Evolutionary conservation across 1,139 yeast species (phyloP), one percentile per base, ranked within the genome.

Genomic region (Candida smagusa): DNA sequence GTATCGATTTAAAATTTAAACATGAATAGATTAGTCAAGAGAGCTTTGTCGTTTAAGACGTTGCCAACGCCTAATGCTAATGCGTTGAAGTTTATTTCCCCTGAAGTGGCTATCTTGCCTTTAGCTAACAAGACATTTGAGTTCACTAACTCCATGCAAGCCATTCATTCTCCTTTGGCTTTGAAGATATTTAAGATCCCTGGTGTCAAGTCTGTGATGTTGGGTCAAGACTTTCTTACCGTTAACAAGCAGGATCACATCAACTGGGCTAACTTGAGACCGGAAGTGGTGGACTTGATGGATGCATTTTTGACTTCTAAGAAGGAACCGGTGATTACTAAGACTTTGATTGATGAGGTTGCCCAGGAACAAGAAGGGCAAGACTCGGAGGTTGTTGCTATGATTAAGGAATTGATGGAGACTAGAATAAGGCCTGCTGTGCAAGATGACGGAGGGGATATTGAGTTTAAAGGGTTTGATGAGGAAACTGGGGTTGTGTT

Each of bases 131-230:
- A 74, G 48, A 71, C 81, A 3, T 76, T 75, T 43, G 79, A 87
- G 64, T 82, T 82, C 58, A 68, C 88, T 22, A 74, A 81, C 39
- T 79, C 96, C 6, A 62, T 84, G 42, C 81, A 81, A 54, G 80
- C 92, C 7, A 73, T 79, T 43, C 76, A 78, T 45, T 87, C 97
- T 1, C 96, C 96, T 6, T 67, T 92, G 34, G 97, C 96, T 0
- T 72, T 81, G 37, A 77, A 78, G 48, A 64, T 92, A 36, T 90
- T 92, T 66, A 78, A 84, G 31, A 62, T 94, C 19, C 88, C 88
- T 30, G 98, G 98, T 2, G 88, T 92, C 19, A 77, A 74, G 44
- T 81, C 96, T 0, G 76, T 92, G 28, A 84, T 92, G 95, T 80
- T 92, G 56, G 98, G 98, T 9, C 50, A 52, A n/a, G 73, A 70